Conservation (phyloP, 2,329 filamentous ascomycete species). For the Dactylellina cionopaga region DNA sequence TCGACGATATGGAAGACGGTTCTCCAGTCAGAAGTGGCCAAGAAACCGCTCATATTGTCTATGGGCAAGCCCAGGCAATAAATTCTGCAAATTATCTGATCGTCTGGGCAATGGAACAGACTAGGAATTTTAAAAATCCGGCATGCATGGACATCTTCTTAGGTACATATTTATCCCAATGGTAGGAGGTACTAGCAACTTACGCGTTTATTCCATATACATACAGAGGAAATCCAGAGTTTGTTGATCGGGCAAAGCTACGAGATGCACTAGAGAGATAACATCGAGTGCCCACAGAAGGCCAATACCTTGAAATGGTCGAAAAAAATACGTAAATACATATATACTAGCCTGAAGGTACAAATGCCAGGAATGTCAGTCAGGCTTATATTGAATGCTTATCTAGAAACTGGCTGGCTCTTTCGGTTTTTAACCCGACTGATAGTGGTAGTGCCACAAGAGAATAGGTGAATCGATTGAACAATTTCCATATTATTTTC, state of each 20-base stretch:
- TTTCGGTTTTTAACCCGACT: constrained; percentile 55
- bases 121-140: constrained; percentile 46
- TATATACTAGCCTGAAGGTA: no score
- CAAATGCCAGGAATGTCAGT: neutral
- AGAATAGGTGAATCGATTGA: neutral
- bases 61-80: constrained; percentile 60
- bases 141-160: constrained; percentile 55
- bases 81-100: constrained; percentile 60
- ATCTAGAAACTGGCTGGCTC: constrained; percentile 53
- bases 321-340: constrained; percentile 48
- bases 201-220: no score
- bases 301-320: constrained; percentile 57
- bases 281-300: constrained; percentile 54
- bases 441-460: constrained; percentile 30
- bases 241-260: constrained; percentile 53
- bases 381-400: neutral
- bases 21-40: constrained; percentile 59
- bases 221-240: constrained; percentile 48
- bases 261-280: constrained; percentile 54
- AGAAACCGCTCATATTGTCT: constrained; percentile 61
- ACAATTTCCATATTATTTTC: no score
- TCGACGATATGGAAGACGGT: constrained; percentile 62
- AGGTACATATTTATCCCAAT: neutral
- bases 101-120: constrained; percentile 55
- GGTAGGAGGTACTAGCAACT: no score